These are phyloP conservation scores for Bacidia rubella DNA, from an alignment of 495 filamentous ascomycete species.

Conservation along the genomic window DNA sequence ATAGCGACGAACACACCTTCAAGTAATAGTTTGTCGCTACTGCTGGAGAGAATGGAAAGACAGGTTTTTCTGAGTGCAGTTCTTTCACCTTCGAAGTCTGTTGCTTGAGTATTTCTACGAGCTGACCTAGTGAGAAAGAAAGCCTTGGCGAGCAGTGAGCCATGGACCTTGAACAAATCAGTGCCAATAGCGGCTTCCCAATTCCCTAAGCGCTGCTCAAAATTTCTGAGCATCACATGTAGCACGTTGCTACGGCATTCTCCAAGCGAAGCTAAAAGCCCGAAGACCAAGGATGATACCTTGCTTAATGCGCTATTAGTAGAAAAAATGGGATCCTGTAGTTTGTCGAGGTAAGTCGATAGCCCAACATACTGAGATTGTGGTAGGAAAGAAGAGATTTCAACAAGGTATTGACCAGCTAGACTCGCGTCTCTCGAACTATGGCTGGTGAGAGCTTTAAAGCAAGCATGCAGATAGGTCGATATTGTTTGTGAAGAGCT, in stretches of 20 bases:
- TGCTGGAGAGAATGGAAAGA: conserved; percentile 33
- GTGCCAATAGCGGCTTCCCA: conserved; percentile 50
- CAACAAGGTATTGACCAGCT: conserved; percentile 48
- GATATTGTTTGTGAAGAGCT: conserved; percentile 14
- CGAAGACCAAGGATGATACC: conserved; percentile 56
- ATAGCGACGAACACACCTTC: conserved; percentile 51
- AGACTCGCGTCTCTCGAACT: conserved; percentile 35
- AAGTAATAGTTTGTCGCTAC: conserved; percentile 42
- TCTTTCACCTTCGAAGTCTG: conserved; percentile 23
- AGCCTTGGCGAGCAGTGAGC: conserved; percentile 41
- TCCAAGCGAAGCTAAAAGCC: conserved; percentile 61
- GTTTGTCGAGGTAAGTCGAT: conserved; percentile 31
- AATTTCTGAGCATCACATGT: conserved; percentile 26
- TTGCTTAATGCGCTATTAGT: conserved; percentile 53
- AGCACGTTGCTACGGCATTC: conserved; percentile 26
- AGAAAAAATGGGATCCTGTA: conserved; percentile 47
- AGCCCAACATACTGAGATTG: conserved; percentile 36
- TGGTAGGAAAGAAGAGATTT: conserved; percentile 51
- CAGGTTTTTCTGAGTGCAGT: conserved; percentile 28
- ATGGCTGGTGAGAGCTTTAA: conserved; percentile 44
- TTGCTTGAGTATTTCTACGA: conserved; percentile 29
- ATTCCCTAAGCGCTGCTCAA: conserved; percentile 27
- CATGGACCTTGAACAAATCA: conserved; percentile 45
- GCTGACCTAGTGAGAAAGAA: conserved; percentile 47
- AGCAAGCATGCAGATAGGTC: conserved; percentile 38